Evolutionary conservation across 345 rosid genomes (phyloP).

Genomic region (Corymbia maculata): DNA sequence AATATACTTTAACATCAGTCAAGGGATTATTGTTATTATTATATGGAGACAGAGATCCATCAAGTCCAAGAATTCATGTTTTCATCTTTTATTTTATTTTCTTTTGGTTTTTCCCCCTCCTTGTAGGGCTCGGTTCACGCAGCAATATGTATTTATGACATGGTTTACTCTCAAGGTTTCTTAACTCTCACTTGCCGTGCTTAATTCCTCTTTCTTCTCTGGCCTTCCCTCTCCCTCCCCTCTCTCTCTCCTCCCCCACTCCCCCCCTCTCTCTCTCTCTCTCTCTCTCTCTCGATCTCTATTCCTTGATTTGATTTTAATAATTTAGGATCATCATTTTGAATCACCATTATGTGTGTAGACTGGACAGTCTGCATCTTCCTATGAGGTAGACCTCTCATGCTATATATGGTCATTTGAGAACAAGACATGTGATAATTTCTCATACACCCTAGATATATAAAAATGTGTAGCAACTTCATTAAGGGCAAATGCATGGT

Average conservation of each 20-base stretch:
- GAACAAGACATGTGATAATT: background rate
- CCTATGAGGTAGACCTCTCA: background rate
- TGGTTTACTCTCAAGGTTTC: background rate
- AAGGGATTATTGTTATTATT: background rate
- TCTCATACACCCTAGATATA: background rate
- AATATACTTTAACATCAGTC: background rate
- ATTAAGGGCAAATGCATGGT: background rate
- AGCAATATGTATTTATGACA: background rate
- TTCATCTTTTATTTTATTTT: background rate
- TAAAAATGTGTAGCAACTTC: background rate
- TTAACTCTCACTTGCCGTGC: background rate
- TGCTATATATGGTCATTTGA: background rate
- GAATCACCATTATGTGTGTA: background rate
- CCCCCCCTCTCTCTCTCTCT: background rate
- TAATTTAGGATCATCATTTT: background rate
- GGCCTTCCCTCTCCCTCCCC: background rate
- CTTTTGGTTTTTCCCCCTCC: background rate
- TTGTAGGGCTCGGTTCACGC: background rate
- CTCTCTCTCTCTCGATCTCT: background rate
- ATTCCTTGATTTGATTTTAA: background rate
- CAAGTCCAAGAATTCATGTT: background rate
- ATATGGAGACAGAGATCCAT: background rate
- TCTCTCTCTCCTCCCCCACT: background rate
- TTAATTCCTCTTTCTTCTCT: background rate
- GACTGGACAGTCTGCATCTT: background rate